Evolutionary conservation across 106 monocot species (phyloP).

Genomic region (Allium cepa): DNA sequence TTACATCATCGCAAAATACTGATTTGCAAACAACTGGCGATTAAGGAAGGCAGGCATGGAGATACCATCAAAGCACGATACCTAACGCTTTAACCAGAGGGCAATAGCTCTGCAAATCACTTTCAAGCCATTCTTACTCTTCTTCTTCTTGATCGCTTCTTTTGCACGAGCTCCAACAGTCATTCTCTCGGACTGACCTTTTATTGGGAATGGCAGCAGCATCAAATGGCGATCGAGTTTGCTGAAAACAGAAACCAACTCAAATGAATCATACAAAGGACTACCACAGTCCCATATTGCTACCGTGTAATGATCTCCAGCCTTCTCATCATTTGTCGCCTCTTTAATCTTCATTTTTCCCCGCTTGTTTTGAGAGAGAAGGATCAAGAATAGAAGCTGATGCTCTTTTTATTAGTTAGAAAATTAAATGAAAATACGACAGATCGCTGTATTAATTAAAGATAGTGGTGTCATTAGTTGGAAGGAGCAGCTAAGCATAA

Average conservation of each 20-base stretch:
- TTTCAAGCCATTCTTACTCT: slow-evolving; percentile 3
- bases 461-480: background rate
- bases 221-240: slow-evolving; percentile 38
- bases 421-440: background rate
- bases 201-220: slow-evolving; percentile 18
- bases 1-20: too few species aligned
- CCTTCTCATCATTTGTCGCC: too few species aligned
- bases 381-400: background rate
- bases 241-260: slow-evolving; percentile 33
- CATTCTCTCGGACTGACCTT: background rate
- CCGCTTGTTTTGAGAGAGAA: background rate
- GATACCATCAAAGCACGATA: background rate
- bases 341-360: background rate
- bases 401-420: background rate
- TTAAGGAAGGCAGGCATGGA: background rate
- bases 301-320: too few species aligned
- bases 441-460: background rate
- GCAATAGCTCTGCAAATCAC: slow-evolving; percentile 4
- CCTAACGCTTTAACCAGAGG: slow-evolving; percentile 16
- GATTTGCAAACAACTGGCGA: background rate
- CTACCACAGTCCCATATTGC: slow-evolving; percentile 64
- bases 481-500: background rate
- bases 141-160: background rate
- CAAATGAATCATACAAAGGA: slow-evolving; percentile 60
- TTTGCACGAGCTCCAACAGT: background rate